phyloP scores from a whole-genome alignment of 1,284 basidiomycete species.

The Rugosomyces carneus region DNA sequence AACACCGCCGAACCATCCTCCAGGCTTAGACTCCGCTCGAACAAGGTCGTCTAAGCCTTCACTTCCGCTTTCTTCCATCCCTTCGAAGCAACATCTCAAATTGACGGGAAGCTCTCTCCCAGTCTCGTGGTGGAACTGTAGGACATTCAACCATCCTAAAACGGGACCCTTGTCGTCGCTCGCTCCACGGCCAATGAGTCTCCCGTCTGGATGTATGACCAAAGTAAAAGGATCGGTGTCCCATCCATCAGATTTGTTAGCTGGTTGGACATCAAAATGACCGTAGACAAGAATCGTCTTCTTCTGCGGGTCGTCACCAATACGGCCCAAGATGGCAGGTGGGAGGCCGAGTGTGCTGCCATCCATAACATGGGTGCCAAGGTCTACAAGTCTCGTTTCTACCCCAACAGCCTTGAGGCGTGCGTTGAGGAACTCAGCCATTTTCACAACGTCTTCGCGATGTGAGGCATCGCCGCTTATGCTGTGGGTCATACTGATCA shows the following conservation, averaged over 20 bases:
- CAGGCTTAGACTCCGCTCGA: conserved; percentile 65
- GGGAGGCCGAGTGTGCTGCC: conserved; percentile 78
- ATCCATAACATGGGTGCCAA: conserved; percentile 83
- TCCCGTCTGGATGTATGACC: conserved; percentile 55
- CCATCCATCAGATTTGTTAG: conserved; percentile 83
- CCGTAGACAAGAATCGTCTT: conserved; percentile 93
- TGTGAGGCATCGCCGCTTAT: conserved; percentile 62
- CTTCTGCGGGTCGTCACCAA: conserved; percentile 82
- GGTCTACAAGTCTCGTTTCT: conserved; percentile 63
- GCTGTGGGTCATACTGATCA: conserved; percentile 29
- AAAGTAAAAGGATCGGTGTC: conserved; percentile 87
- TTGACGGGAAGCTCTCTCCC: conserved; percentile 88
- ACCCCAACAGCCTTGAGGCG: conserved; percentile 76
- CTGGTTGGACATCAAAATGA: conserved; percentile 85
- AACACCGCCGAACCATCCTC: conserved; percentile 82
- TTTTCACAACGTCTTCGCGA: conserved; percentile 73
- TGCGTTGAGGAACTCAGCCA: conserved; percentile 75
- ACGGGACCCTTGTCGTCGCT: conserved; percentile 94
- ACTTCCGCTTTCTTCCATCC: conserved; percentile 97
- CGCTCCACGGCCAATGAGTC: conserved; percentile 85
- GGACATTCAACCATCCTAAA: conserved; percentile 91
- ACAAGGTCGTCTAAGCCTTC: conserved; percentile 94
- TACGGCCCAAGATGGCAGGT: conserved; percentile 80
- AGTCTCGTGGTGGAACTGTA: conserved; percentile 80
- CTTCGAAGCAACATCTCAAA: conserved; percentile 92